Evolutionary conservation across 768 basidiomycete genomes (phyloP).

Genomic region (Cyclocybe aegerita): DNA sequence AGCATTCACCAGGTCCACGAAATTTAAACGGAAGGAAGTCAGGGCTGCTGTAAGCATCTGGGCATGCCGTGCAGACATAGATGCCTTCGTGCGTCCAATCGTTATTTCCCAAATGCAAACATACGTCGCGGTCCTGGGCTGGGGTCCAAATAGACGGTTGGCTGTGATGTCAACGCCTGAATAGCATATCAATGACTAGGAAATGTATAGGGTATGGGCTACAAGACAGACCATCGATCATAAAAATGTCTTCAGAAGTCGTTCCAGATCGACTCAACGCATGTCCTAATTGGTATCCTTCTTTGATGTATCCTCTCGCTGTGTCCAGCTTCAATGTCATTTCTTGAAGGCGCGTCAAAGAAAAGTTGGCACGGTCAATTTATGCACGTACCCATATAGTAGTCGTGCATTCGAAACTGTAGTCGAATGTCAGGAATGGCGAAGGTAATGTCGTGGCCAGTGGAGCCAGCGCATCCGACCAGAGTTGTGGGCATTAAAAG

Average conservation of each 20-base stretch:
- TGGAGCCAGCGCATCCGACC: constrained; percentile 39
- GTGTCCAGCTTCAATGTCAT: constrained; percentile 75
- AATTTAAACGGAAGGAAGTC: constrained; percentile 66
- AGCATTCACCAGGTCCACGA: constrained; percentile 74
- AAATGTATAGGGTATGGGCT: neutral
- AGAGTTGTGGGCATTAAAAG: constrained; percentile 68
- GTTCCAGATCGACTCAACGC: constrained; percentile 32
- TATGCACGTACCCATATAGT: constrained; percentile 71
- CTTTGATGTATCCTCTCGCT: constrained; percentile 31
- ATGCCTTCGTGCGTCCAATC: constrained; percentile 61
- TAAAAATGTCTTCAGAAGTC: constrained; percentile 35
- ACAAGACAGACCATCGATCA: constrained; percentile 43
- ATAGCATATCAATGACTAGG: constrained; percentile 1
- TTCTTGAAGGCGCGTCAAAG: constrained; percentile 44
- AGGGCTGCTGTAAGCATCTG: constrained; percentile 50
- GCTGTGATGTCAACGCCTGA: constrained; percentile 80
- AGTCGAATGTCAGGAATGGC: constrained; percentile 70
- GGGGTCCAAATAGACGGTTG: constrained; percentile 87
- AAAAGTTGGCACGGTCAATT: neutral
- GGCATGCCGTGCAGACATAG: constrained; percentile 54
- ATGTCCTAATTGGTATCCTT: constrained; percentile 48
- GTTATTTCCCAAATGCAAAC: constrained; percentile 91
- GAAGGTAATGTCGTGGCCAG: constrained; percentile 38
- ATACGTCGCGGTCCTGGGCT: constrained; percentile 82
- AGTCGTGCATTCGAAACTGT: constrained; percentile 78